Percentiles rank a stretch among this genome's conserved stretches.
Conservation (phyloP, 2,329 filamentous ascomycete species). For the Curvularia sp. region DNA sequence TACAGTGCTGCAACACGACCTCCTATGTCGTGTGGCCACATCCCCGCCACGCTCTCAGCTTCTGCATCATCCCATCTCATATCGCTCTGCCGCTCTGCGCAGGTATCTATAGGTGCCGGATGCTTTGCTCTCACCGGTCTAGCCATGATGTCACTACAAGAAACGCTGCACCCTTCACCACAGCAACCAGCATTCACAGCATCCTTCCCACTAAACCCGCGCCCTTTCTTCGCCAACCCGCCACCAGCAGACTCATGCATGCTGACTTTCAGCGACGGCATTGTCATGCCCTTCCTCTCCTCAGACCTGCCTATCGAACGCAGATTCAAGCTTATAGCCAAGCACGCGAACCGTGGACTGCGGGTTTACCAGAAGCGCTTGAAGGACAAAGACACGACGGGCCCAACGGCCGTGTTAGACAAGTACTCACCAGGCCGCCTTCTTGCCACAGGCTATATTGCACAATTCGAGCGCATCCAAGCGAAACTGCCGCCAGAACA, state of each 20-base stretch:
- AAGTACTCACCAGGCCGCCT: slow-evolving; percentile 50
- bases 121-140: slow-evolving; percentile 56
- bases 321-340: slow-evolving; percentile 50
- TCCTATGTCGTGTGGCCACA: slow-evolving; percentile 47
- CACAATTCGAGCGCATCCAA: slow-evolving; percentile 50
- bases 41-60: slow-evolving; percentile 41
- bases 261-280: slow-evolving; percentile 57
- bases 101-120: slow-evolving; percentile 53
- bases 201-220: slow-evolving; percentile 57
- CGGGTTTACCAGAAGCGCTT: slow-evolving; percentile 55
- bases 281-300: slow-evolving; percentile 54
- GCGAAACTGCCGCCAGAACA: slow-evolving; percentile 43
- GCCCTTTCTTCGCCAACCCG: slow-evolving; percentile 51
- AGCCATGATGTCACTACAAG: slow-evolving; percentile 56
- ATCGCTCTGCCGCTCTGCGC: slow-evolving; percentile 48
- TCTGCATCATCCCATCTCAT: slow-evolving; percentile 47
- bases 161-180: slow-evolving; percentile 38
- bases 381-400: slow-evolving; percentile 23
- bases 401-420: slow-evolving; percentile 36
- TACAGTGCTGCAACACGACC: slow-evolving; percentile 46
- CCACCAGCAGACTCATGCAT: slow-evolving; percentile 54
- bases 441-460: slow-evolving; percentile 54
- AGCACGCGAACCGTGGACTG: slow-evolving; percentile 54
- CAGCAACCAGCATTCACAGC: slow-evolving; percentile 50
- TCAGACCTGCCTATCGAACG: slow-evolving; percentile 44